Evolutionary conservation across 805 yeast species (phyloP).

Genomic region (Suhomyces prunicola): DNA sequence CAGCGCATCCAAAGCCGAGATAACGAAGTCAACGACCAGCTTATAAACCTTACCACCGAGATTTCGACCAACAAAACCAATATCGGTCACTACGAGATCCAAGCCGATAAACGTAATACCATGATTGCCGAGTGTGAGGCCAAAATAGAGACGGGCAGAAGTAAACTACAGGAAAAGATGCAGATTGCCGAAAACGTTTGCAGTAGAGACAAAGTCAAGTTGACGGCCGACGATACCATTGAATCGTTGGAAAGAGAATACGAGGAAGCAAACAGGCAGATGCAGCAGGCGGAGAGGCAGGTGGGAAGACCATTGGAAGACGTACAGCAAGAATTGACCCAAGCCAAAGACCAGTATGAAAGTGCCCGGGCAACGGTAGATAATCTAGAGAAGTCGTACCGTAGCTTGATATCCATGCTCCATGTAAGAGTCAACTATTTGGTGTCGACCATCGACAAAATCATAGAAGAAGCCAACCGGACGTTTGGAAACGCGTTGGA

Average conservation of each 20-base stretch:
- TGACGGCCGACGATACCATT: slow-evolving; percentile 38
- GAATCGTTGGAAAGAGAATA: slow-evolving; percentile 51
- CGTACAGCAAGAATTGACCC: slow-evolving; percentile 46
- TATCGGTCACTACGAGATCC: slow-evolving; percentile 10
- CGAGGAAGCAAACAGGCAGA: slow-evolving; percentile 41
- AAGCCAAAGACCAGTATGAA: slow-evolving; percentile 41
- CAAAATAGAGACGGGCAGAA: slow-evolving; percentile 12
- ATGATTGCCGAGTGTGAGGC: slow-evolving; percentile 8
- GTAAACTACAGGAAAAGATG: slow-evolving; percentile 12
- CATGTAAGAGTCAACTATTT: slow-evolving; percentile 30
- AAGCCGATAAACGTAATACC: slow-evolving; percentile 9
- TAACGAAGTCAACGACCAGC: slow-evolving; percentile 8
- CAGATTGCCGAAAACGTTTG: slow-evolving; percentile 42
- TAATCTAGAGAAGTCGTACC: slow-evolving; percentile 27
- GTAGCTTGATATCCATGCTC: slow-evolving; percentile 27
- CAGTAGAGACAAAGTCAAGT: slow-evolving; percentile 42
- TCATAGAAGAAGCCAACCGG: slow-evolving; percentile 29
- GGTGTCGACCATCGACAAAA: slow-evolving; percentile 29
- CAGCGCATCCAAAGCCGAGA: slow-evolving; percentile 3
- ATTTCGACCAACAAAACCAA: slow-evolving; percentile 11
- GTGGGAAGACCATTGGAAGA: slow-evolving; percentile 57
- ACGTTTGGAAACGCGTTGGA: slow-evolving; percentile 58
- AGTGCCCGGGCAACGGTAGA: slow-evolving; percentile 40
- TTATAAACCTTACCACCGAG: slow-evolving; percentile 16
- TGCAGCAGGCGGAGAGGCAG: slow-evolving; percentile 50